These are phyloP conservation scores for Cladosporium colombiae DNA, from an alignment of 2,329 filamentous ascomycete genomes.

Conservation along the genomic window DNA sequence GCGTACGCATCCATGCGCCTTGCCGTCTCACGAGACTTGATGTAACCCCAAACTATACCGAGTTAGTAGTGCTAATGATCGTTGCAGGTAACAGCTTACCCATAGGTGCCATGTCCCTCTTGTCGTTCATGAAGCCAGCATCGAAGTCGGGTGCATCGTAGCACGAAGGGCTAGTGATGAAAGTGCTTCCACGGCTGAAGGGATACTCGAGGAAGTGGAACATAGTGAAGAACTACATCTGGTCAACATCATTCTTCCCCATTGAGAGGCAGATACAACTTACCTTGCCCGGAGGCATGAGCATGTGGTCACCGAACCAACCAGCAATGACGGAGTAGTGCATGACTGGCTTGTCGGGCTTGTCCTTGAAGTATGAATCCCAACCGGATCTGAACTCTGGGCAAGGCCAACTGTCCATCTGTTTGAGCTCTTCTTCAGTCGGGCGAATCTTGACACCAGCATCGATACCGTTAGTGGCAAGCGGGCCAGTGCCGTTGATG, in stretches of 20 bases:
- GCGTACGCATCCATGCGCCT: constrained; percentile 76
- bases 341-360: constrained; percentile 51
- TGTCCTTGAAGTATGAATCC: constrained; percentile 55
- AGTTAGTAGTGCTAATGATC: background rate
- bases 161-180: constrained; percentile 54
- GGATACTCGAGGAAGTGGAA: constrained; percentile 77
- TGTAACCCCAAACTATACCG: constrained; percentile 71
- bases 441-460: constrained; percentile 65
- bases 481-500: constrained; percentile 73
- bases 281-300: constrained; percentile 67
- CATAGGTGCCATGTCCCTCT: constrained; percentile 81
- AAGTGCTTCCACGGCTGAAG: constrained; percentile 61
- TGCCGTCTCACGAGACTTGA: constrained; percentile 78
- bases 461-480: constrained; percentile 78
- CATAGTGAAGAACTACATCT: constrained; percentile 70
- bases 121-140: constrained; percentile 73
- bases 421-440: constrained; percentile 51
- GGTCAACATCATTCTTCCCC: background rate
- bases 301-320: constrained; percentile 54
- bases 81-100: constrained; percentile 16
- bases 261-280: background rate
- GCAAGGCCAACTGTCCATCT: constrained; percentile 66
- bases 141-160: constrained; percentile 35
- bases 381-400: constrained; percentile 55
- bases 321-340: constrained; percentile 77